These are phyloP conservation scores for Linnemannia elongata DNA, from an alignment of 192 early-diverging fungal species.

Conservation along the genomic window DNA sequence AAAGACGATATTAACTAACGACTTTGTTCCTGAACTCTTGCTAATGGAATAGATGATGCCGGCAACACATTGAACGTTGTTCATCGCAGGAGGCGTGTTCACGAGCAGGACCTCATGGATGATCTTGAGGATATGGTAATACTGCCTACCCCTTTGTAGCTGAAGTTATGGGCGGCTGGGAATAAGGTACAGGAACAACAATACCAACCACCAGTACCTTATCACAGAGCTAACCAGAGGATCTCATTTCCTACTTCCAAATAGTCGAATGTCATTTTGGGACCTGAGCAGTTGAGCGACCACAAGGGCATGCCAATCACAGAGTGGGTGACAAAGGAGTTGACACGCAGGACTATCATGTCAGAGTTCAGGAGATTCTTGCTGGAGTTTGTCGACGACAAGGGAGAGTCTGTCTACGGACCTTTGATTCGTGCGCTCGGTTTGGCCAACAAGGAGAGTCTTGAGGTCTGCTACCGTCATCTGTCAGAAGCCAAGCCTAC, in stretches of 20 bases:
- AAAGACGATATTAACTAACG: background rate
- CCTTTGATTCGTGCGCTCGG: slow-evolving; percentile 91
- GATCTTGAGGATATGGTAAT: slow-evolving; percentile 53
- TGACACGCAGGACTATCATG: slow-evolving; percentile 84
- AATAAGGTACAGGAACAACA: background rate
- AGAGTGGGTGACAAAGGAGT: slow-evolving; percentile 91
- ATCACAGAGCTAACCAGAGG: background rate
- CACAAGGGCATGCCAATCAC: slow-evolving; percentile 84
- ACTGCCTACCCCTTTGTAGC: background rate
- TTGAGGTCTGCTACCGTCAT: slow-evolving; percentile 91
- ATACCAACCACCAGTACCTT: background rate
- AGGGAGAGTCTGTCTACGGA: slow-evolving; percentile 94
- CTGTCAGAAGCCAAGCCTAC: slow-evolving; percentile 83
- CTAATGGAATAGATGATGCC: slow-evolving; percentile 10
- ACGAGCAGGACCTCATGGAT: slow-evolving; percentile 53
- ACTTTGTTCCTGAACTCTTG: background rate
- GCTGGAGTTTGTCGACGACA: slow-evolving; percentile 85
- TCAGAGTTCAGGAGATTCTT: slow-evolving; percentile 93
- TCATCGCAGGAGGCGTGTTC: slow-evolving; percentile 51
- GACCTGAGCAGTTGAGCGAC: slow-evolving; percentile 80
- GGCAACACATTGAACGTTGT: slow-evolving; percentile 29
- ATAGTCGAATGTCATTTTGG: slow-evolving; percentile 50
- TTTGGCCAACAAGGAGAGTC: slow-evolving; percentile 81
- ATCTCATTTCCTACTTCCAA: background rate
- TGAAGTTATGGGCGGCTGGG: background rate